These are phyloP conservation scores for Globisporangium emineosum DNA, from an alignment of 352 stramenopile genomes.

Conservation along the genomic window DNA sequence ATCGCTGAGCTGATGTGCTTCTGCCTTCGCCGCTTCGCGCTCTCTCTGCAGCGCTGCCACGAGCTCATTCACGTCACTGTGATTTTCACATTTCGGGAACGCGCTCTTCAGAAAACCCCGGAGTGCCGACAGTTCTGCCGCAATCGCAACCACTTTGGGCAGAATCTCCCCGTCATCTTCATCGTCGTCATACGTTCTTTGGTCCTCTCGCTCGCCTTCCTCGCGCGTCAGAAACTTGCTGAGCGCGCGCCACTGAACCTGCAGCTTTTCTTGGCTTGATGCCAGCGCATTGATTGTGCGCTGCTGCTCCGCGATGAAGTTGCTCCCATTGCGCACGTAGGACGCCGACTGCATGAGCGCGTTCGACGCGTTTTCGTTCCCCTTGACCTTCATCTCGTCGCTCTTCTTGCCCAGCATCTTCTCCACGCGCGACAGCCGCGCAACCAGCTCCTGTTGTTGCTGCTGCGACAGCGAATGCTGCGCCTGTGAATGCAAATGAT, in stretches of 20 bases:
- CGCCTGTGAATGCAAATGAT: background rate
- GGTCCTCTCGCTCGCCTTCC: constrained; percentile 19
- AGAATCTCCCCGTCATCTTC: constrained; percentile 11
- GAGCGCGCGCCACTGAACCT: constrained; percentile 24
- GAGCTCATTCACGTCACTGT: background rate
- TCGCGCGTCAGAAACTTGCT: constrained; percentile 15
- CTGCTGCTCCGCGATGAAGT: constrained; percentile 44
- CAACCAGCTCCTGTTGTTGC: constrained; percentile 30
- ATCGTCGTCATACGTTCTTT: background rate
- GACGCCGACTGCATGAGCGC: constrained; percentile 53
- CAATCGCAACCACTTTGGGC: constrained; percentile 4
- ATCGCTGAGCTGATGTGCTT: background rate
- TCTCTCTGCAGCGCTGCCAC: constrained; percentile 5
- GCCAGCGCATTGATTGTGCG: constrained; percentile 42
- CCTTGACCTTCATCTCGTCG: constrained; percentile 71
- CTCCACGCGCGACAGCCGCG: constrained; percentile 40
- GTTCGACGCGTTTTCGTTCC: constrained; percentile 49
- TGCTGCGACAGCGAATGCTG: constrained; percentile 4
- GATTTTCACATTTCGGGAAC: constrained; percentile 6
- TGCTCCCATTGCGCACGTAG: constrained; percentile 33
- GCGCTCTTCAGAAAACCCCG: constrained; percentile 6
- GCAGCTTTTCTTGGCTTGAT: constrained; percentile 19
- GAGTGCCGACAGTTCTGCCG: constrained; percentile 7
- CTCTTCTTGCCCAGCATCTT: constrained; percentile 67
- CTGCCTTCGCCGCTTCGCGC: constrained; percentile 1